Evolutionary conservation across 805 yeast genomes (phyloP).

Genomic region (Ogataea trehalophila): DNA sequence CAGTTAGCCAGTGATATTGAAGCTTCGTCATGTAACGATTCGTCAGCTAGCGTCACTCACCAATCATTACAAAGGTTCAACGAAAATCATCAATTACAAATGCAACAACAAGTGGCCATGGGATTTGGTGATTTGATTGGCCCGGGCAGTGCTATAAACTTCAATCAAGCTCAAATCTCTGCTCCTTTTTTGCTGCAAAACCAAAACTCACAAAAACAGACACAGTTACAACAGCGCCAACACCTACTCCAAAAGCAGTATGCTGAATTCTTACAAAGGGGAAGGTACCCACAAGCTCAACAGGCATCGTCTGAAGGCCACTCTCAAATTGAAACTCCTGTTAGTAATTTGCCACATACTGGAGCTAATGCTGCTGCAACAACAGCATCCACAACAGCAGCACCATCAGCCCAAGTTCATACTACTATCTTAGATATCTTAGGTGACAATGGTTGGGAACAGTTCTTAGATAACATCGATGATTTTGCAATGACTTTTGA

Average conservation of each 20-base stretch:
- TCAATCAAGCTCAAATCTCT: no score
- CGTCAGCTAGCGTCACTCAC: slow-evolving; percentile 1
- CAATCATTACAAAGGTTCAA: slow-evolving; percentile 2
- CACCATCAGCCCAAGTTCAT: slow-evolving; percentile 8
- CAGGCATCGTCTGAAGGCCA: no score
- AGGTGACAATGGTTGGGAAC: slow-evolving; percentile 30
- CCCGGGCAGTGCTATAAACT: no score
- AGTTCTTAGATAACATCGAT: slow-evolving; percentile 24
- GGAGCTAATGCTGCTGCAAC: neutral
- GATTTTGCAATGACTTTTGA: slow-evolving; percentile 23
- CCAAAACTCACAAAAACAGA: neutral
- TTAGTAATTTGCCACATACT: neutral
- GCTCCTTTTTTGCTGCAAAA: no score
- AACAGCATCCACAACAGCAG: neutral
- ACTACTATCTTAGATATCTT: slow-evolving; percentile 25
- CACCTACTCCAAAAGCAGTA: neutral
- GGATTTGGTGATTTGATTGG: no score
- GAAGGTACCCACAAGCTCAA: no score
- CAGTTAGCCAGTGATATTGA: neutral
- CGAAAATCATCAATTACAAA: slow-evolving; percentile 1
- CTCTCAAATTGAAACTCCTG: neutral
- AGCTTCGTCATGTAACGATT: neutral
- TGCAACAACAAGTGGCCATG: slow-evolving; percentile 1
- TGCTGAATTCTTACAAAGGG: no score
- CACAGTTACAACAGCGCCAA: neutral